These are phyloP conservation scores for Trifolium fragiferum DNA, from an alignment of 306 rosid genomes.

Conservation along the genomic window DNA sequence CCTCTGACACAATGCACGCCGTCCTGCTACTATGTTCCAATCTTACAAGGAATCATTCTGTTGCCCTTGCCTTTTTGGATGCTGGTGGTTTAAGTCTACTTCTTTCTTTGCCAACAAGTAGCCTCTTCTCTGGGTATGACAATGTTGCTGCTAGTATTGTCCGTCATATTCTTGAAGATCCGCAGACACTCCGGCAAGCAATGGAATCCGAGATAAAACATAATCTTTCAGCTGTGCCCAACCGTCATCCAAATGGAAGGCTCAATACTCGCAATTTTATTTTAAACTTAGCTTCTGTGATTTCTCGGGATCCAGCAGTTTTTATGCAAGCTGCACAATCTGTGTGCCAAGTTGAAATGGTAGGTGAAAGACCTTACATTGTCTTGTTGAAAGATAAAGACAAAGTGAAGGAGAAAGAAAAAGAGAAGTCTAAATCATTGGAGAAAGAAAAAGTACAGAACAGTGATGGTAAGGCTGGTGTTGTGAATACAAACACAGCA, in stretches of 20 bases:
- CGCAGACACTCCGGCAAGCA: slow-evolving; percentile 99
- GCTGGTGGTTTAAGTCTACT: slow-evolving; percentile 87
- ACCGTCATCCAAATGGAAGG: slow-evolving; percentile 89
- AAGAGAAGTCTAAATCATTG: slow-evolving; percentile 68
- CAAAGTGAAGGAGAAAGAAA: slow-evolving; percentile 85
- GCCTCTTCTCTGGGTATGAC: slow-evolving; percentile 97
- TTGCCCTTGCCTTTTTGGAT: slow-evolving; percentile 85
- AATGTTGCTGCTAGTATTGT: slow-evolving; percentile 91
- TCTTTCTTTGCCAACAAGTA: slow-evolving; percentile 90
- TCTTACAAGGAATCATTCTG: slow-evolving; percentile 85
- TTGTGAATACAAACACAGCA: slow-evolving; percentile 56
- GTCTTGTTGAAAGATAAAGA: slow-evolving; percentile 91
- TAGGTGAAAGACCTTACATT: slow-evolving; percentile 89
- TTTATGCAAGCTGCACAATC: slow-evolving; percentile 96
- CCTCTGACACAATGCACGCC: slow-evolving; percentile 94
- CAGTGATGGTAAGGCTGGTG: slow-evolving; percentile 67
- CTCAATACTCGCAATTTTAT: slow-evolving; percentile 86
- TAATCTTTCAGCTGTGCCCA: slow-evolving; percentile 70
- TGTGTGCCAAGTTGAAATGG: slow-evolving; percentile 96
- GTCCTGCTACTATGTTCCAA: slow-evolving; percentile 93
- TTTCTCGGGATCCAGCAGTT: slow-evolving; percentile 85
- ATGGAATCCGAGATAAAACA: slow-evolving; percentile 98
- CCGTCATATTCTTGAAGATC: slow-evolving; percentile 98
- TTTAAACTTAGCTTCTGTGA: slow-evolving; percentile 81
- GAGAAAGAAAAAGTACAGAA: slow-evolving; percentile 75